A percentile compares a stretch with the other conserved stretches of the same genome.
These are phyloP conservation scores for Aaosphaeria arxii DNA, from an alignment of 2,329 filamentous ascomycete genomes.

Conservation along the genomic window DNA sequence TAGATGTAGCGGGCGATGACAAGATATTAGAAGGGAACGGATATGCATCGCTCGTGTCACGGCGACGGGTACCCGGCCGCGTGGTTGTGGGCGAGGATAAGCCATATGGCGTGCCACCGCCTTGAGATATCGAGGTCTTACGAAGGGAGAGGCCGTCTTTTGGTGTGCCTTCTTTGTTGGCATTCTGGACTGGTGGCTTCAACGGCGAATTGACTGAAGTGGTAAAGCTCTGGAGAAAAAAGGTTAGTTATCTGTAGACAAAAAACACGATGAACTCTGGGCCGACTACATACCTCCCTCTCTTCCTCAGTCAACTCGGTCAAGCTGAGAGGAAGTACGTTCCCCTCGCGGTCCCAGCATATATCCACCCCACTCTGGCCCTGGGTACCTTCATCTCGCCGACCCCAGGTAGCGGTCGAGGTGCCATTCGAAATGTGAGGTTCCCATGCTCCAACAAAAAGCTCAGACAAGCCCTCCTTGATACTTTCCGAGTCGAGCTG, in stretches of 20 bases:
- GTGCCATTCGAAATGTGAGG: slow-evolving; percentile 67
- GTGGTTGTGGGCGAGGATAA: slow-evolving; percentile 71
- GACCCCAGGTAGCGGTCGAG: slow-evolving; percentile 66
- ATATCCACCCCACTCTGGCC: slow-evolving; percentile 78
- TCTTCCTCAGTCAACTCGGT: slow-evolving; percentile 68
- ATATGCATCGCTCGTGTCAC: slow-evolving; percentile 76
- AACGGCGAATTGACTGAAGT: slow-evolving; percentile 90
- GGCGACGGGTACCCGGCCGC: slow-evolving; percentile 73
- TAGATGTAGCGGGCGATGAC: slow-evolving; percentile 60
- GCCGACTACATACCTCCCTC: slow-evolving; percentile 54
- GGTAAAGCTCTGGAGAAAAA: slow-evolving; percentile 63
- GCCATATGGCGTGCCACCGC: slow-evolving; percentile 61
- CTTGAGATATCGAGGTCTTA: slow-evolving; percentile 79
- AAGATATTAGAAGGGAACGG: slow-evolving; percentile 50
- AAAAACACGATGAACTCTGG: slow-evolving; percentile 2
- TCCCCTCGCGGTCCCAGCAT: slow-evolving; percentile 80
- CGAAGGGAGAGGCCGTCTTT: slow-evolving; percentile 62
- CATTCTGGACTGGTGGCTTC: slow-evolving; percentile 73
- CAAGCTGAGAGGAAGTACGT: slow-evolving; percentile 68
- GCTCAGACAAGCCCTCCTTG: slow-evolving; percentile 60
- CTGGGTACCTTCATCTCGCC: slow-evolving; percentile 69
- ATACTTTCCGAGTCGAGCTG: slow-evolving; percentile 54
- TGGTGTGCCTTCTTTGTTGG: slow-evolving; percentile 59
- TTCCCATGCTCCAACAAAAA: slow-evolving; percentile 77
- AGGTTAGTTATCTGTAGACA: slow-evolving; percentile 9